Evolutionary conservation across 2,329 filamentous ascomycete species (phyloP).

Genomic region (Trichoderma harzianum): DNA sequence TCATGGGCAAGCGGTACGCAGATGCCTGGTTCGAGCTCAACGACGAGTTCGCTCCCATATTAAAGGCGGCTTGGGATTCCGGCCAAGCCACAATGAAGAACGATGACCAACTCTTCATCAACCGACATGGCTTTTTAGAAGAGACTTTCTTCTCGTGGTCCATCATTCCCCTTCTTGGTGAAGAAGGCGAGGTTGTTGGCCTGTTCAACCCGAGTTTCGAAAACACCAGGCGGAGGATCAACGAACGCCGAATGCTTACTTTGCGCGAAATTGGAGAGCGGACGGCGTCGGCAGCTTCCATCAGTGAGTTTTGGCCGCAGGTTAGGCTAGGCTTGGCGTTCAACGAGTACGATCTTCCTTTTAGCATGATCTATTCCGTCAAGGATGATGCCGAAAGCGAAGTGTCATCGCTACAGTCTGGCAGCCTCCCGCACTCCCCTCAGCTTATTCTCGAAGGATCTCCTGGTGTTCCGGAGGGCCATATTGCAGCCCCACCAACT

Average conservation of each 20-base stretch:
- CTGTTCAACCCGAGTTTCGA: slow-evolving; percentile 80
- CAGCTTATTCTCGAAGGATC: slow-evolving; percentile 68
- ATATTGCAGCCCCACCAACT: slow-evolving; percentile 55
- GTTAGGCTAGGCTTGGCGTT: slow-evolving; percentile 66
- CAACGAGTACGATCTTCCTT: slow-evolving; percentile 73
- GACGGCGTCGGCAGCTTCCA: slow-evolving; percentile 67
- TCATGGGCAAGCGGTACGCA: slow-evolving; percentile 71
- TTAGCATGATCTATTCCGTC: slow-evolving; percentile 74
- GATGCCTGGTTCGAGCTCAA: slow-evolving; percentile 73
- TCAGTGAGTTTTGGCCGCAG: slow-evolving; percentile 70
- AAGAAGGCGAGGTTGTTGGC: slow-evolving; percentile 70
- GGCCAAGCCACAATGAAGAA: slow-evolving; percentile 83
- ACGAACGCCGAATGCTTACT: slow-evolving; percentile 75
- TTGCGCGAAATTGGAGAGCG: slow-evolving; percentile 74
- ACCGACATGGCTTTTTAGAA: slow-evolving; percentile 66
- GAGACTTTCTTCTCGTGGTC: slow-evolving; percentile 83
- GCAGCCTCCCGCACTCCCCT: slow-evolving; percentile 58
- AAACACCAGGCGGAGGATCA: slow-evolving; percentile 74
- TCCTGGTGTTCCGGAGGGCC: slow-evolving; percentile 63
- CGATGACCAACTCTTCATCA: slow-evolving; percentile 72
- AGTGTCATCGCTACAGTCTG: slow-evolving; percentile 67
- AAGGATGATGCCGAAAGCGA: slow-evolving; percentile 70
- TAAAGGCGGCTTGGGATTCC: slow-evolving; percentile 62
- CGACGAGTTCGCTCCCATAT: slow-evolving; percentile 65
- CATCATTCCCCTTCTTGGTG: slow-evolving; percentile 72